Evolutionary conservation across 2,329 filamentous ascomycete genomes (phyloP).

Genomic region (Phialophora macrospora): DNA sequence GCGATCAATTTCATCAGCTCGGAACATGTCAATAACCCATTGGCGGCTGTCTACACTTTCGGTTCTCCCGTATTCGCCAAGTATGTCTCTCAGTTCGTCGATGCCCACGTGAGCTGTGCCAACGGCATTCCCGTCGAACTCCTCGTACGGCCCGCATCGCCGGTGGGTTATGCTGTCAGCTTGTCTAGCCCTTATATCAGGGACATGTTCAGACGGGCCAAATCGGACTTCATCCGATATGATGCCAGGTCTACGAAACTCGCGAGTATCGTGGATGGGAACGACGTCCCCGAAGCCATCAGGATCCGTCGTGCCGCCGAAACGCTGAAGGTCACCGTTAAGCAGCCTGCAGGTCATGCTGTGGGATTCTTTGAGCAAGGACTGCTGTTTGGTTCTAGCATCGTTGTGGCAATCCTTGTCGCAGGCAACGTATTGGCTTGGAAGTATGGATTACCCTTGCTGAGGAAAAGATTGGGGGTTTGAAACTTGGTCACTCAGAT

Average conservation of each 20-base stretch:
- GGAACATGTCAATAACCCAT: conserved; percentile 33
- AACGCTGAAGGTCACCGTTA: conserved; percentile 17
- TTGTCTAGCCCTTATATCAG: conserved; percentile 47
- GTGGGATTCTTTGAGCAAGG: conserved; percentile 59
- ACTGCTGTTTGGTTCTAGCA: conserved; percentile 36
- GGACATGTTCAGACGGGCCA: conserved; percentile 52
- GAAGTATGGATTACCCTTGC: conserved; percentile 8
- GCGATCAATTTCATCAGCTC: conserved; percentile 53
- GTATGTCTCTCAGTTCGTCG: conserved; percentile 52
- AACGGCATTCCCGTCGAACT: conserved; percentile 63
- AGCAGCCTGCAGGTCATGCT: conserved; percentile 44
- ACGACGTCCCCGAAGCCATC: conserved; percentile 4
- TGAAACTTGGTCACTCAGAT: no score
- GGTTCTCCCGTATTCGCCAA: conserved; percentile 47
- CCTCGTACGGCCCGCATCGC: conserved; percentile 45
- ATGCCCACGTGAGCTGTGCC: conserved; percentile 56
- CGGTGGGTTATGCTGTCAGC: neutral
- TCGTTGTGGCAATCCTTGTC: conserved; percentile 8
- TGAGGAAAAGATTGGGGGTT: neutral
- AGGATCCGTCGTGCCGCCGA: neutral
- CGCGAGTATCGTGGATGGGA: conserved; percentile 24
- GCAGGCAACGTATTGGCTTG: neutral
- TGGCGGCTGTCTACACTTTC: conserved; percentile 60
- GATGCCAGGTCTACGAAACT: conserved; percentile 24
- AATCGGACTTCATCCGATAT: conserved; percentile 50